These are phyloP conservation scores for Coprinopsis marcescibilis DNA, from an alignment of 768 basidiomycete genomes.

Conservation along the genomic window DNA sequence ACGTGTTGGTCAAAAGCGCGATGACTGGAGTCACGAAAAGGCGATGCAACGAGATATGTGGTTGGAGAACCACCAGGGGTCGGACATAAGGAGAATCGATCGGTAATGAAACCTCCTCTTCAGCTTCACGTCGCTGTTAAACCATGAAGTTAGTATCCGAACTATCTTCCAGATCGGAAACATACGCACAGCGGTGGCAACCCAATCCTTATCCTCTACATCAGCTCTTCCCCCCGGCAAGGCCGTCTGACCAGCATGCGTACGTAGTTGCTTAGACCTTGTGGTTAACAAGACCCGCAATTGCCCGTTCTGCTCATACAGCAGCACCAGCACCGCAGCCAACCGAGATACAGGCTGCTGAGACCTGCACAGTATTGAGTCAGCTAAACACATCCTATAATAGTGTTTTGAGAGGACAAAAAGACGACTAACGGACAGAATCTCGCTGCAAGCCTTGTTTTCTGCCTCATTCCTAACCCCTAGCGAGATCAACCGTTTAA, in stretches of 20 bases:
- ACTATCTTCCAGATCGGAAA: background rate
- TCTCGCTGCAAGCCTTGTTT: slow-evolving; percentile 25
- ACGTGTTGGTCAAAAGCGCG: slow-evolving; percentile 53
- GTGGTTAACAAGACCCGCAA: slow-evolving; percentile 82
- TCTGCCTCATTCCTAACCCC: slow-evolving; percentile 20
- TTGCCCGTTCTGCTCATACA: slow-evolving; percentile 65
- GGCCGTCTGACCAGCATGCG: slow-evolving; percentile 79
- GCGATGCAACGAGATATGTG: slow-evolving; percentile 60
- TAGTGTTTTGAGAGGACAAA: slow-evolving; percentile 11
- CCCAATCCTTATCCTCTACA: slow-evolving; percentile 51
- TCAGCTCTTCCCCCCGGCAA: slow-evolving; percentile 79
- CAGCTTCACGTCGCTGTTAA: slow-evolving; percentile 69
- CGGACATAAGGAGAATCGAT: slow-evolving; percentile 50
- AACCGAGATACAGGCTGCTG: slow-evolving; percentile 36
- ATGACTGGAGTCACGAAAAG: slow-evolving; percentile 78
- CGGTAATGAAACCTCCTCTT: slow-evolving; percentile 79
- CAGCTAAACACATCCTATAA: slow-evolving; percentile 16
- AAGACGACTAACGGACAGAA: slow-evolving; percentile 43
- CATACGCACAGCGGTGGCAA: slow-evolving; percentile 68
- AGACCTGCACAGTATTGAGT: slow-evolving; percentile 19
- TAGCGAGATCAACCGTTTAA: slow-evolving; percentile 35
- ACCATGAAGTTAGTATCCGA: slow-evolving; percentile 3
- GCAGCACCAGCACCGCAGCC: slow-evolving; percentile 73
- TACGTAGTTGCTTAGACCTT: slow-evolving; percentile 66
- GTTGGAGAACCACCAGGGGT: slow-evolving; percentile 54